Conservation (phyloP, 2,329 filamentous ascomycete genomes). For the Fusarium sp. region DNA sequence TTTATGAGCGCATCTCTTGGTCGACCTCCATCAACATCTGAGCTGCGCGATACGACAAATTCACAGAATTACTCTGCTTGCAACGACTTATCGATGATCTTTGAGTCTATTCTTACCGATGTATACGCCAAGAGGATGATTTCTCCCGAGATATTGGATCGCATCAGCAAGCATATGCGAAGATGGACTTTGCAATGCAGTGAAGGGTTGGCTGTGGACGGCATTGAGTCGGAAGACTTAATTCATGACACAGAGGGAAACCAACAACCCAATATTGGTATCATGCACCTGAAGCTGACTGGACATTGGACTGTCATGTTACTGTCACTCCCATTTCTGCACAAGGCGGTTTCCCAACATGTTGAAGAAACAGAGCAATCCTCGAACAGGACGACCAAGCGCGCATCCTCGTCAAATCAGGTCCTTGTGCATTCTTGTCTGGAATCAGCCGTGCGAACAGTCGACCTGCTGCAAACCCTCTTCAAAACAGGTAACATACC, state of each 20-base stretch:
- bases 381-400: constrained; percentile 10
- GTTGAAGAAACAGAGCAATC: constrained; percentile 32
- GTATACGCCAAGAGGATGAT: constrained; percentile 51
- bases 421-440: constrained; percentile 50
- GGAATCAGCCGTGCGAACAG: constrained; percentile 50
- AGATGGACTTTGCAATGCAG: constrained; percentile 40
- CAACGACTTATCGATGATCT: constrained; percentile 51
- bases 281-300: constrained; percentile 50
- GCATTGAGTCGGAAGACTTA: constrained; percentile 37
- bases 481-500: constrained; percentile 50
- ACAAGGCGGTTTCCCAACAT: constrained; percentile 45
- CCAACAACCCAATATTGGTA: constrained; percentile 40
- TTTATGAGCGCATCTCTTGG: constrained; percentile 51
- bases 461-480: constrained; percentile 54
- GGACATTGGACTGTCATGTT: constrained; percentile 55
- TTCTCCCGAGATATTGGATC: constrained; percentile 43
- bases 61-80: constrained; percentile 43
- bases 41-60: constrained; percentile 43
- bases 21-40: constrained; percentile 49
- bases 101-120: constrained; percentile 51
- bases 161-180: constrained; percentile 40
- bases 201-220: constrained; percentile 33
- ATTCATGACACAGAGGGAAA: constrained; percentile 28
- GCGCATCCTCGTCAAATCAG: constrained; percentile 27
- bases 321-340: constrained; percentile 51